Evolutionary conservation across 2,329 filamentous ascomycete genomes (phyloP), one percentile per base, ranked within the genome.

Genomic region (Diplodia seriata): DNA sequence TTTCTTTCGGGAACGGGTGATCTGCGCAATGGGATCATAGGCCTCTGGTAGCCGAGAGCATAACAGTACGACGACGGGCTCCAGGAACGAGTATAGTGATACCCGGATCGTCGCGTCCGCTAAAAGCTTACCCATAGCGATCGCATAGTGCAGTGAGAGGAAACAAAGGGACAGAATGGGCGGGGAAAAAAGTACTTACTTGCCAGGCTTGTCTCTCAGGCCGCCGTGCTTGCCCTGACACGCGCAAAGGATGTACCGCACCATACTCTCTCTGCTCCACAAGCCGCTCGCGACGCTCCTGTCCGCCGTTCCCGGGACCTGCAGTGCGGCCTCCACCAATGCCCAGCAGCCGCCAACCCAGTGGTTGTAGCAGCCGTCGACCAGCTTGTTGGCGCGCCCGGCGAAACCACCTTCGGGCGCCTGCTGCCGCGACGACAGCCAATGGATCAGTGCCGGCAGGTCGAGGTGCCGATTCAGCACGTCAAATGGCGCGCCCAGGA

Each of bases 321-420:
- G 85, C 68, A 95, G 81, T 66, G 90, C 90, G 68, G 92, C 92
- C 82, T 97, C 91, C 72, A 98, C 84, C 71, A 99, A 81, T 55
- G 94, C 90, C 92, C 94, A 99, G 82, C 94, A 98, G 66, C 91
- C 91, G 66, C 95, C 95, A 40, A 97, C 91, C 95, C 95, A 99
- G 80, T 97, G 94, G 77, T 92, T 97, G 82, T 99, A 99, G 81
- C 95, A 99, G 55, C 94, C 95, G 79, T 99, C 95, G 38, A 98
- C 95, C 38, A 99, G 86, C 82, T 99, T 99, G 84, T 98, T 98
- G 33, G 94, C 97, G 73, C 95, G 90, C 70, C 95, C 95, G 50
- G 92, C 91, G 76, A 97, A 94, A 43, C 95, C 95, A 71, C 94
- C 94, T 78, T 98, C 95, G 3, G 94, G 95, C 36, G 89, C 89